Conservation (phyloP, 208 protist genomes). For the Leishmania mexicana region DNA sequence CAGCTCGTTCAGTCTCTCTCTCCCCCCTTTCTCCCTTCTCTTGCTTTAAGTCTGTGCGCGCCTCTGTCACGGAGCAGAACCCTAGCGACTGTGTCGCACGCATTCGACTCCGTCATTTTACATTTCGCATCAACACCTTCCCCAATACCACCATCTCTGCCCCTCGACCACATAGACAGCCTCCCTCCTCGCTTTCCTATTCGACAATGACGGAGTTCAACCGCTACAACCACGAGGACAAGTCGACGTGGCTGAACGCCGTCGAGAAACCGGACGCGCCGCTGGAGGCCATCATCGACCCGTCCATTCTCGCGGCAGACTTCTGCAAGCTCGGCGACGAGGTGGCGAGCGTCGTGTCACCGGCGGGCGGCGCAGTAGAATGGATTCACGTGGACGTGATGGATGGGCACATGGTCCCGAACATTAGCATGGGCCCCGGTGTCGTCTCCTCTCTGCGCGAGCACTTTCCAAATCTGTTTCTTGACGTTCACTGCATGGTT, state of each 20-base stretch:
- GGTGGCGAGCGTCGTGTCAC: conserved; percentile 74
- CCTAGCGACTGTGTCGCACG: not conserved
- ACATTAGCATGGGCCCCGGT: conserved; percentile 96
- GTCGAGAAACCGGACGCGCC: conserved; percentile 36
- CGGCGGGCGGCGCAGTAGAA: conserved; percentile 48
- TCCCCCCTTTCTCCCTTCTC: not conserved
- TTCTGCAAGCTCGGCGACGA: conserved; percentile 87
- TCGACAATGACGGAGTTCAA: conserved; percentile 14
- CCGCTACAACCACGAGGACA: conserved; percentile 52
- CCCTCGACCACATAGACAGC: not conserved
- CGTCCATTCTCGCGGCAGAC: conserved; percentile 93
- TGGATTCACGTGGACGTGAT: conserved; percentile 99
- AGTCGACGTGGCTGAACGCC: conserved; percentile 61
- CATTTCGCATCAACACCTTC: not conserved
- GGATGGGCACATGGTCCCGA: conserved; percentile 98
- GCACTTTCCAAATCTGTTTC: conserved; percentile 79
- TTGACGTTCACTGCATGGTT: conserved; percentile 98
- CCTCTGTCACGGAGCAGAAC: not conserved
- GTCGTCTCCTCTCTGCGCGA: conserved; percentile 92
- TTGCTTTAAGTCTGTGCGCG: not conserved
- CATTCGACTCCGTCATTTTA: not conserved
- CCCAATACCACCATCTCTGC: not conserved
- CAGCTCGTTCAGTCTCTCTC: not conserved
- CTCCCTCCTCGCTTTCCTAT: not conserved
- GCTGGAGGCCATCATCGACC: conserved; percentile 75